Base-by-base conservation (phyloP, 2,329 filamentous ascomycete species). In the Achaetomium macrosporum region DNA sequence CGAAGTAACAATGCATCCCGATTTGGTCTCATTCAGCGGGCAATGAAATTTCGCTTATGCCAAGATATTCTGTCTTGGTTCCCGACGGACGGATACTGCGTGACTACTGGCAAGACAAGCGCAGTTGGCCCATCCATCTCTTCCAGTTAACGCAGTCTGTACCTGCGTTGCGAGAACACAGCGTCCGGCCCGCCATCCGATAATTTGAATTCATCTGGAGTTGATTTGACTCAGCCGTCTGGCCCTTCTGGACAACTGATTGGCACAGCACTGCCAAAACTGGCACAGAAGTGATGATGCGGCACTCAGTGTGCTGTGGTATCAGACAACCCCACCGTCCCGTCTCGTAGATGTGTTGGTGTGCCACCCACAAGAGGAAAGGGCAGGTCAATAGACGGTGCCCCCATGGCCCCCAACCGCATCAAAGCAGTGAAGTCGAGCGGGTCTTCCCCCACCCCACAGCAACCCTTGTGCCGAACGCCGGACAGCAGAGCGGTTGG, bases 341-440 rank as follows among this genome's bases (percentile, higher is more conserved):
- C 25, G 25, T 25, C 25, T 41, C 36, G 30, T 47, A 42, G 51
- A 41, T 47, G 51, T 40, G 52, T 50, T 43, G 39, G 47, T 40
- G 44, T 40, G 47, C 17, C 7, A 29, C 25, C 47, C 47, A 10
- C 48, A 59, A 53, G 48, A 43, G 47, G 57, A 25, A 56, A 53
- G 30, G 47, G 47, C 49, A 9, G 45, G 35, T 55, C 56, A 50
- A 59, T 55, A 56, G 46, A 52, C 35, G 31, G 31, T 41, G 40
- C 39, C 25, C 42, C 42, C 36, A 45, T 25, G 25, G 7, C 29
- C 16, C 33, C 37, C 3, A 4, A 35, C 11, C 10, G 11, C 33
- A 35, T 11, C 33, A 11, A 4, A 11, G 11, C 10, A 12, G 10
- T 9, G 13, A 5, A 15, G 33, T 11, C 33, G 10, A 11, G 11